Evolutionary conservation across 208 protist genomes (phyloP).

Genomic region (Naegleria fowleri): DNA sequence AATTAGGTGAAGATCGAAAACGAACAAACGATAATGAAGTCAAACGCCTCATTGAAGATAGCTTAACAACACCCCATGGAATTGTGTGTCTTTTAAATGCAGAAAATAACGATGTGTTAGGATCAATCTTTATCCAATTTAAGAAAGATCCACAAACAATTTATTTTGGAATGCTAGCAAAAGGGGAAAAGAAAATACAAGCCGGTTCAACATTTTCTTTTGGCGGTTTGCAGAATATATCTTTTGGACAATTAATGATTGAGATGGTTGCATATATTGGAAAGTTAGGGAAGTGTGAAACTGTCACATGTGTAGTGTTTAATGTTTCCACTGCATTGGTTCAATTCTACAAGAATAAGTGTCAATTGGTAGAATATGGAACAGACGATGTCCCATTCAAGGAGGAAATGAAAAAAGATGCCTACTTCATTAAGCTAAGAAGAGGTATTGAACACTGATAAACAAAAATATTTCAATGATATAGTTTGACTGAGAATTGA

Average conservation of each 20-base stretch:
- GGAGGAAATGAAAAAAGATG: background rate
- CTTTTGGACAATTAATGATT: background rate
- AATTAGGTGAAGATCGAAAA: background rate
- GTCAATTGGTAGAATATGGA: background rate
- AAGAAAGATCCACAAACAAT: background rate
- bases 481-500: no score
- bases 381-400: background rate
- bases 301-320: background rate
- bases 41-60: background rate
- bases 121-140: background rate
- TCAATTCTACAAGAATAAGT: background rate
- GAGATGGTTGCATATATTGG: background rate
- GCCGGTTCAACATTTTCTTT: background rate
- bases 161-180: background rate
- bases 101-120: background rate
- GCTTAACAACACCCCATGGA: background rate
- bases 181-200: background rate
- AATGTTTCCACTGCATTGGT: background rate
- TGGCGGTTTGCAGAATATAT: background rate
- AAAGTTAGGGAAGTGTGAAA: background rate
- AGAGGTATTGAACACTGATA: background rate
- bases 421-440: background rate
- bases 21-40: background rate
- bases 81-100: background rate
- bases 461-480: no score